phyloP scores from a whole-genome alignment of 2,329 filamentous ascomycete species.

The Trichoderma cornu-damae region DNA sequence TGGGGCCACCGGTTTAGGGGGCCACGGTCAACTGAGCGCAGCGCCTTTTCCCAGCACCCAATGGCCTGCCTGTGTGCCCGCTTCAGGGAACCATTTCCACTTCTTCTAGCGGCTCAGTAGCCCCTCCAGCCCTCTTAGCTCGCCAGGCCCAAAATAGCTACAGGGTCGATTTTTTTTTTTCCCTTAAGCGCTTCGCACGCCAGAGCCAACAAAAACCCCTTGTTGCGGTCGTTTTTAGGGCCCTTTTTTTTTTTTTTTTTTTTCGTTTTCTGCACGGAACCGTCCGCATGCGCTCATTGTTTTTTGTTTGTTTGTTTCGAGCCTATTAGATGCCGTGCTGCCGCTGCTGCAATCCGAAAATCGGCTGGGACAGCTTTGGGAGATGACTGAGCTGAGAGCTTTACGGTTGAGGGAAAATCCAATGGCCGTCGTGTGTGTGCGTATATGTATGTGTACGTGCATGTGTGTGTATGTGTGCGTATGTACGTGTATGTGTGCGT shows the following conservation, averaged over 20 bases:
- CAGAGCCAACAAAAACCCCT: conserved; percentile 5
- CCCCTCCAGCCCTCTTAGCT: neutral
- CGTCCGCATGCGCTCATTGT: neutral
- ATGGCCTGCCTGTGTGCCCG: conserved; percentile 9
- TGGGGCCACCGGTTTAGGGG: conserved; percentile 7
- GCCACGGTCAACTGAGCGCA: conserved; percentile 11
- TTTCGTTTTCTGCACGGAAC: neutral
- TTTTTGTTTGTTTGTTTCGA: no score
- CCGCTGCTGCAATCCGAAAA: no score
- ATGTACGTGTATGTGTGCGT: neutral
- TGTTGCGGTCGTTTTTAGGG: neutral
- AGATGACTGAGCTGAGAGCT: no score
- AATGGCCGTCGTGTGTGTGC: no score
- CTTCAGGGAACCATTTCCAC: no score
- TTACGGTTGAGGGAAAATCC: no score
- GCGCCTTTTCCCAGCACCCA: conserved; percentile 17
- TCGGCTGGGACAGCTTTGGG: neutral
- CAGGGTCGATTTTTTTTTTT: neutral
- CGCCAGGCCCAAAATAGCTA: neutral
- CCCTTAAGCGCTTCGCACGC: conserved; percentile 9
- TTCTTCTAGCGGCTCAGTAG: neutral
- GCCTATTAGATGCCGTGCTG: neutral
- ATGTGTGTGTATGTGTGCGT: no score
- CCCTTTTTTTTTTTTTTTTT: neutral
- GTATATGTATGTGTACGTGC: no score